A percentile compares a stretch with the other conserved stretches of the same genome.
Conservation (phyloP, 2,329 filamentous ascomycete species). For the Sordariomycetes sp. region DNA sequence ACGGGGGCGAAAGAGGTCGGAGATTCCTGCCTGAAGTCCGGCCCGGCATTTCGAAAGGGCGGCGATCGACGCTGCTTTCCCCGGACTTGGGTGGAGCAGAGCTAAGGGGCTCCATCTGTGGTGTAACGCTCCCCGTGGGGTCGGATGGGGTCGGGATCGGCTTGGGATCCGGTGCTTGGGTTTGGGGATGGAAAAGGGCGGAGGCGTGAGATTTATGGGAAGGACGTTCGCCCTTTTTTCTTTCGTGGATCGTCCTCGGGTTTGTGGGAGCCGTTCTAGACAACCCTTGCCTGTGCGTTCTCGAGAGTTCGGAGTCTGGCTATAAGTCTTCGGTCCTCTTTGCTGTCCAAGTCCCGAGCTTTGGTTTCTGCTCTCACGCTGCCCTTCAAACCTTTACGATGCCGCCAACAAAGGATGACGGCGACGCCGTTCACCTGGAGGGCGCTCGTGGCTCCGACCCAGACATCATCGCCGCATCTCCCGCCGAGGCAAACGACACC, state of each 20-base stretch:
- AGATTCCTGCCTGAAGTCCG: background rate
- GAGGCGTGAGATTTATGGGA: no score
- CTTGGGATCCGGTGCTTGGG: background rate
- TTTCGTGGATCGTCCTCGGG: no score
- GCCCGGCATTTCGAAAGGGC: background rate
- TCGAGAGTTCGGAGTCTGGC: no score
- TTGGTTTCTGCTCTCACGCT: background rate
- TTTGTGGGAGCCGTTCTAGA: no score
- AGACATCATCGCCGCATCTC: background rate
- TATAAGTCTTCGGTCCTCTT: no score
- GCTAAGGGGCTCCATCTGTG: background rate
- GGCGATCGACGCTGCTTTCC: background rate
- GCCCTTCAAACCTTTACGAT: background rate
- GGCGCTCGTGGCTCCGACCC: background rate
- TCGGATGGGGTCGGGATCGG: background rate
- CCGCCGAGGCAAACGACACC: background rate
- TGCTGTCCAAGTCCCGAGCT: background rate
- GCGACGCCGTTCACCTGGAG: constrained; percentile 4
- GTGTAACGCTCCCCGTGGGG: background rate
- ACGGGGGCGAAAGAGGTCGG: background rate
- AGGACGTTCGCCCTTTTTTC: background rate
- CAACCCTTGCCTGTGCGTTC: no score
- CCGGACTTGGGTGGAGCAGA: background rate
- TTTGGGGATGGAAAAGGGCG: no score
- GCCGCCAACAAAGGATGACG: constrained; percentile 6